A percentile compares a stretch with the other conserved stretches of the same genome.
These are phyloP conservation scores for Trichoderma sp. DNA, from an alignment of 2,329 filamentous ascomycete species.

Conservation along the genomic window DNA sequence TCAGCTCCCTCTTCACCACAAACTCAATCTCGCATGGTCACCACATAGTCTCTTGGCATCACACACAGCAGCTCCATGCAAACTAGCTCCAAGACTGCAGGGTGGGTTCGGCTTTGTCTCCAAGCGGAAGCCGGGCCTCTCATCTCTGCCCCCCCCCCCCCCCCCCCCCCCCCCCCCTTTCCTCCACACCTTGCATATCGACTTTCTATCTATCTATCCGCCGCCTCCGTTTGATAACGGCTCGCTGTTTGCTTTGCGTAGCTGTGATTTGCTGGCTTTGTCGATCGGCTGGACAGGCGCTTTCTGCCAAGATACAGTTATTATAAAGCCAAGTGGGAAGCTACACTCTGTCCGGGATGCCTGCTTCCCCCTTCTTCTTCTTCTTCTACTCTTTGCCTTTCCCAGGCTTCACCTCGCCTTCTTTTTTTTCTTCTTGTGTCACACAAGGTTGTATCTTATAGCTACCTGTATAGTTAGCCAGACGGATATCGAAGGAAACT, in stretches of 20 bases:
- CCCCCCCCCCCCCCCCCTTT: conserved; percentile 8
- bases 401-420: conserved; percentile 24
- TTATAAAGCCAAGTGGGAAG: conserved; percentile 15
- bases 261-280: background rate
- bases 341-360: background rate
- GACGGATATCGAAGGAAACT: background rate
- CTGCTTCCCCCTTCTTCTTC: background rate
- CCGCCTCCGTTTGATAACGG: conserved; percentile 10
- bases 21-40: conserved; percentile 1
- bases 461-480: background rate
- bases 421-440: background rate
- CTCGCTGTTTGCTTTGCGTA: background rate
- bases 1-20: background rate
- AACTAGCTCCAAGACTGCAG: background rate
- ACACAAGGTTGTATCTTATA: conserved; percentile 2
- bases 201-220: background rate
- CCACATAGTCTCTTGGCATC: conserved; percentile 5
- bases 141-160: conserved; percentile 6
- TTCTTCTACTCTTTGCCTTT: conserved; percentile 16
- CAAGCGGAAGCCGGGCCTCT: conserved; percentile 8
- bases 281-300: background rate
- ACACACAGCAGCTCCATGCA: background rate
- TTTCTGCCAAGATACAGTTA: background rate
- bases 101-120: background rate
- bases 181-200: background rate